Percentiles rank a stretch among this genome's conserved stretches.
Evolutionary conservation across 129 eudicot species (phyloP).

Genomic region (Pulicaria dysenterica): DNA sequence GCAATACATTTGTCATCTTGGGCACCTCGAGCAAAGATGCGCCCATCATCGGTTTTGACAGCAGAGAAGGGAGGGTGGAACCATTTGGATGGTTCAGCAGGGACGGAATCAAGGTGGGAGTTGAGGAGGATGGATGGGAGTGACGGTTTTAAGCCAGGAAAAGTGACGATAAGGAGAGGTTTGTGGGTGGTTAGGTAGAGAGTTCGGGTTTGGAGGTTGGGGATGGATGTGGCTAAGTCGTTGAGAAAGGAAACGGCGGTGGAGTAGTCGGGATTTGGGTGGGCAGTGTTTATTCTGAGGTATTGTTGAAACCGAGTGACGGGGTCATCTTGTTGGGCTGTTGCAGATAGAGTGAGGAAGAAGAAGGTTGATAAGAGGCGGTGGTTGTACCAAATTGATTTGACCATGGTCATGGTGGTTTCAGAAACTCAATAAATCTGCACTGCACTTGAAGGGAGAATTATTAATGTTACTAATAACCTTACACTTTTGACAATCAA

Average conservation of each 20-base stretch:
- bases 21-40: constrained; percentile 77
- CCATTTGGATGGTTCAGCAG: constrained; percentile 84
- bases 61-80: constrained; percentile 74
- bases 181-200: constrained; percentile 52
- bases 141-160: constrained; percentile 60
- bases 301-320: constrained; percentile 62
- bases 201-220: constrained; percentile 45
- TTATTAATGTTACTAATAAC: too few relatives aligned
- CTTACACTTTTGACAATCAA: too few relatives aligned
- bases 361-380: background rate
- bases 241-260: constrained; percentile 60
- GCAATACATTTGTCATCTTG: constrained; percentile 95
- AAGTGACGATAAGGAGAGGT: constrained; percentile 73
- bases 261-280: constrained; percentile 79
- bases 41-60: constrained; percentile 51
- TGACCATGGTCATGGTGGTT: background rate
- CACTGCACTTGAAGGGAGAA: too few relatives aligned
- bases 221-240: constrained; percentile 55
- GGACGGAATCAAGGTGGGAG: constrained; percentile 96
- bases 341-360: constrained; percentile 31
- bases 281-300: constrained; percentile 86
- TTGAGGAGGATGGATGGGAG: constrained; percentile 76
- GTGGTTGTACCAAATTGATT: background rate
- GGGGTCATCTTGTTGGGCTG: constrained; percentile 26
- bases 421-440: too few relatives aligned